Evolutionary conservation across 73 alveolate genomes (phyloP), one percentile per base, ranked within the genome.

Genomic region (Paraurostyla sp.): DNA sequence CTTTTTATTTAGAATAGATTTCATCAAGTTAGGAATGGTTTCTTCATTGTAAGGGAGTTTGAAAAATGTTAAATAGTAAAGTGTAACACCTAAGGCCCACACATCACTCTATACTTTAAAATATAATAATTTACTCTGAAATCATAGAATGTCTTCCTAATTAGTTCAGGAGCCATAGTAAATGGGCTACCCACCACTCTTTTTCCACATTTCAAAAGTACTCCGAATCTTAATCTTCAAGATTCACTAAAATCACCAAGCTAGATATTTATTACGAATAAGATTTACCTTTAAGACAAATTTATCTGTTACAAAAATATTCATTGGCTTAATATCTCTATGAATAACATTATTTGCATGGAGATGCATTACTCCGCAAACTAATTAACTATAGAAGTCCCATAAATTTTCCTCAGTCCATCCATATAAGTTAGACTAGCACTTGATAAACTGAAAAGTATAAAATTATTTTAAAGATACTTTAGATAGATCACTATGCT

Each of bases 241-340:
- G 65, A 30, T 43, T 73, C 87, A 48, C 87, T 73, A 45, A 73
- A 73, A 48, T 73, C 87, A 4, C 87, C 87, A 20, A 73, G 13
- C 71, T 73, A 38, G n/a, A 22, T 32, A 65, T 18, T 16, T 65
- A 65, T 65, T 22, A 65, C 32, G 9, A 0, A 3, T 65, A 3
- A 65, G 41, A 18, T 6, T 65, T 65, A 65, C 82, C 58, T 65
- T 73, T 13, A 73, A 45, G 7, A 27, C 38, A 7, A 23, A 43
- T 29, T 23, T 48, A 9, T 73, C 73, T 15, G 42, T 30, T 1
- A 73, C 87, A 33, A 73, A 73, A 18, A 73, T 35, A 33, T 73
- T 73, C 87, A 73, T 73, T 11, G 87, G 87, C 36, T 73, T 73
- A 36, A 73, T 45, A 25, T 73, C 87, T 73, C 87, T 16, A 73